Percentiles rank a stretch among this genome's conserved stretches.
These are phyloP conservation scores for Colletotrichum tropicicola DNA, from an alignment of 2,329 filamentous ascomycete genomes.

Conservation along the genomic window DNA sequence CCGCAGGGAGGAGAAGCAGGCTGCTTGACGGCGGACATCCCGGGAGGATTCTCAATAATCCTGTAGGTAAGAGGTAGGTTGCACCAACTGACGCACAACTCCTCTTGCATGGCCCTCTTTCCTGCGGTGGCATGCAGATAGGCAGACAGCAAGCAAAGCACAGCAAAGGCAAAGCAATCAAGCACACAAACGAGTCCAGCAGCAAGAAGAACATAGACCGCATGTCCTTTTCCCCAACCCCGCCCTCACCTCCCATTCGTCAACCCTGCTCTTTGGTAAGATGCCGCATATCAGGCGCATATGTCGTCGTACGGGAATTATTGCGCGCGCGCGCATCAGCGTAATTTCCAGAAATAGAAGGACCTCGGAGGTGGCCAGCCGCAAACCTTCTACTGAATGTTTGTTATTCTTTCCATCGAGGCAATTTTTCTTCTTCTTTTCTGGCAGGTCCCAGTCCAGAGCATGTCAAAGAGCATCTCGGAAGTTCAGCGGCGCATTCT, in stretches of 20 bases:
- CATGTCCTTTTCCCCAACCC: background rate
- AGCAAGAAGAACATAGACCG: background rate
- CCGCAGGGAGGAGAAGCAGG: background rate
- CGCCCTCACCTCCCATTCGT: background rate
- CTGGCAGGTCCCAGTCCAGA: no score
- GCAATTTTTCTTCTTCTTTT: background rate
- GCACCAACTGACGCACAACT: constrained; percentile 3
- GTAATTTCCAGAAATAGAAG: background rate
- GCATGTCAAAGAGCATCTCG: no score
- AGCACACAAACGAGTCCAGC: background rate
- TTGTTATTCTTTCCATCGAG: no score
- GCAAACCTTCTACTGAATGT: no score
- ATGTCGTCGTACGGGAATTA: constrained; percentile 1
- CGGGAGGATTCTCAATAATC: background rate
- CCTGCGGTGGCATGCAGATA: constrained; percentile 8
- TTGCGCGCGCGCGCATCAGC: background rate
- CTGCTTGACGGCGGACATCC: background rate
- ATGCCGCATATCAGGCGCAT: constrained; percentile 9
- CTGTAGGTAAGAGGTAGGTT: background rate
- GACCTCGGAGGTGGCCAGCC: background rate
- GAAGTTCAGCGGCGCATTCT: no score
- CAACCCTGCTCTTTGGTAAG: background rate
- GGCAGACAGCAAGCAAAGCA: background rate
- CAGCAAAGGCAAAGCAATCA: background rate
- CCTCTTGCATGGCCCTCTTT: background rate